phyloP scores from a whole-genome alignment of 305 asterid genomes.

The Solanum hybrid region DNA sequence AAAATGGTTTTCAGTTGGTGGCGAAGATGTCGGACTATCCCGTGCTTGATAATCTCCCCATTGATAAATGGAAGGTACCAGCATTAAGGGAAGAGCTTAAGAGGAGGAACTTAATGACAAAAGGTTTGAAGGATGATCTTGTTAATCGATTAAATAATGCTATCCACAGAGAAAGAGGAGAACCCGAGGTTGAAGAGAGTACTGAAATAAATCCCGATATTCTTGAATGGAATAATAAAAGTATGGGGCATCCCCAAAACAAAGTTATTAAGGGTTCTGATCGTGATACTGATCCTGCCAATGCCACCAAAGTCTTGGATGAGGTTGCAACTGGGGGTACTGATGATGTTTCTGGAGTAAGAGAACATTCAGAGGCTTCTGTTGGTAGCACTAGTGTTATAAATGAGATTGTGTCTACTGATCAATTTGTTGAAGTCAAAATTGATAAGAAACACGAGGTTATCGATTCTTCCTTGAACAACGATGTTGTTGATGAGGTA shows the following conservation, averaged over 20 bases:
- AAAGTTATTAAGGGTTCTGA: background rate
- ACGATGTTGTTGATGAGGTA: background rate
- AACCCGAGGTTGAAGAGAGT: slow-evolving; percentile 1
- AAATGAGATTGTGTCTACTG: background rate
- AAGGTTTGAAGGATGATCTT: slow-evolving; percentile 78
- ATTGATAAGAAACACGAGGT: background rate
- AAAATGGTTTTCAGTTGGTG: background rate
- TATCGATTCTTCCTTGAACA: background rate
- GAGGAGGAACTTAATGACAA: slow-evolving; percentile 46
- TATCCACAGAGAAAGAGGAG: slow-evolving; percentile 41
- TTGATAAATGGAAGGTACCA: slow-evolving; percentile 79
- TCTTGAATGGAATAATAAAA: background rate
- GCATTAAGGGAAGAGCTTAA: slow-evolving; percentile 86
- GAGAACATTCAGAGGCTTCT: background rate
- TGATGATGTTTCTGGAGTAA: background rate
- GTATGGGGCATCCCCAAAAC: background rate
- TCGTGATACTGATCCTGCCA: background rate
- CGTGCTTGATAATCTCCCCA: slow-evolving; percentile 45
- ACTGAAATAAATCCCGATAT: background rate
- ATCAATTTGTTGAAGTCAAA: background rate
- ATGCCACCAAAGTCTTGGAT: background rate
- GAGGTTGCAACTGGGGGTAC: background rate
- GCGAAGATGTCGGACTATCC: slow-evolving; percentile 33
- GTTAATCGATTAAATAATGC: slow-evolving; percentile 70
- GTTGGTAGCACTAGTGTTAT: background rate